Conservation (phyloP, 441 rosid species). For the Francoa sonchifolia region DNA sequence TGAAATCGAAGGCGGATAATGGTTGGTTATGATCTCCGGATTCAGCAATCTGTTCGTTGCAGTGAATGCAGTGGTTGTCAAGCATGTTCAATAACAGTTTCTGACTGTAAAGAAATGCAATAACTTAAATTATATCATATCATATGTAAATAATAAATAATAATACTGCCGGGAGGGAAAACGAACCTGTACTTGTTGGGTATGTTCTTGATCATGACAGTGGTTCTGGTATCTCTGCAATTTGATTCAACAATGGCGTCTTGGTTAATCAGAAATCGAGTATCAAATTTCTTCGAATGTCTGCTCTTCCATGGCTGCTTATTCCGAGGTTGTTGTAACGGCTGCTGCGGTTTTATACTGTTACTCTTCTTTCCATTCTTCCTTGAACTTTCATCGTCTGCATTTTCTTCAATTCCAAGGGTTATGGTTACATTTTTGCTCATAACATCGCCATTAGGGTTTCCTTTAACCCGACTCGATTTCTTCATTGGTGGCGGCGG, state of each 20-base stretch:
- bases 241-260: slow-evolving; percentile 39
- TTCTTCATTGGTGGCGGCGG: slow-evolving; percentile 14
- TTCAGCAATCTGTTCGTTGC: slow-evolving; percentile 57
- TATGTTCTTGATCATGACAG: slow-evolving; percentile 96
- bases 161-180: too few species aligned
- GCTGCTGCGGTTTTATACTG: too few species aligned
- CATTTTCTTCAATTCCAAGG: slow-evolving; percentile 6
- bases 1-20: slow-evolving; percentile 74
- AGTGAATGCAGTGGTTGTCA: slow-evolving; percentile 84
- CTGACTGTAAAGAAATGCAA: slow-evolving; percentile 38
- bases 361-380: slow-evolving; percentile 20
- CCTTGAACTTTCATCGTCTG: slow-evolving; percentile 10
- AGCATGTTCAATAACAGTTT: slow-evolving; percentile 79
- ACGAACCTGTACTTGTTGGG: slow-evolving; percentile 91
- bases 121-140: too few species aligned
- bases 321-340: slow-evolving; percentile 16
- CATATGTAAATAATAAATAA: too few species aligned
- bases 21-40: slow-evolving; percentile 53
- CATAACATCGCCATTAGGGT: slow-evolving; percentile 28
- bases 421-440: too few species aligned
- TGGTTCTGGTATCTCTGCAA: slow-evolving; percentile 62
- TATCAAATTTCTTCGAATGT: slow-evolving; percentile 42
- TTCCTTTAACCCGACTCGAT: slow-evolving; percentile 13
- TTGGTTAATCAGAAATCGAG: slow-evolving; percentile 58
- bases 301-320: slow-evolving; percentile 47